Percentiles rank a stretch among this genome's conserved stretches.
Conservation (phyloP, 2,329 filamentous ascomycete genomes). For the Ophiostoma sp. region DNA sequence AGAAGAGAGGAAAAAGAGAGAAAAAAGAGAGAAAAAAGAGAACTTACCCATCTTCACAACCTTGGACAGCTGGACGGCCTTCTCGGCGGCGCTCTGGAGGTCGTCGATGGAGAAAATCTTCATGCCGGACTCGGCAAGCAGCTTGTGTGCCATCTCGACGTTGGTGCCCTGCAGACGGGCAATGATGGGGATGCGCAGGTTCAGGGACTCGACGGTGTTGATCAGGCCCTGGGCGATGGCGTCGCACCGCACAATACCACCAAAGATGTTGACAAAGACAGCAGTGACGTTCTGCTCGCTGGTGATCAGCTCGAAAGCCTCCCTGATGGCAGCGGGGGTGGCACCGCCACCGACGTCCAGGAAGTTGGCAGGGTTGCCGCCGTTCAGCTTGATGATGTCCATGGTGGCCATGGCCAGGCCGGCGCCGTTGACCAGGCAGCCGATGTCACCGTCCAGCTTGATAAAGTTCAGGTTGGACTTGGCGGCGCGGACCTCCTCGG, state of each 20-base stretch:
- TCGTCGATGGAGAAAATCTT: conserved; percentile 99
- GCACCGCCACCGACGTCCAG: conserved; percentile 97
- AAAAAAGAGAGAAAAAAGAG: neutral
- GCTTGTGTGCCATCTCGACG: conserved; percentile 87
- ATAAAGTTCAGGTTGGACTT: conserved; percentile 98
- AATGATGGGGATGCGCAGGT: conserved; percentile 94
- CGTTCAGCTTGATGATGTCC: conserved; percentile 99
- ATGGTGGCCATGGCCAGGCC: conserved; percentile 99
- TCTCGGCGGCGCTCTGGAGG: conserved; percentile 93
- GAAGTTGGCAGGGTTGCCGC: conserved; percentile 94
- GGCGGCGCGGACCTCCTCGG: conserved; percentile 95
- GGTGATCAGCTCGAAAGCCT: conserved; percentile 98
- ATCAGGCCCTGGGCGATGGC: conserved; percentile 95
- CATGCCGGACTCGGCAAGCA: conserved; percentile 92
- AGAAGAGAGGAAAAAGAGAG: neutral
- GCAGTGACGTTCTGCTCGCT: conserved; percentile 96
- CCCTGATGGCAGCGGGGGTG: conserved; percentile 91
- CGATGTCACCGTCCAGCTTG: conserved; percentile 98
- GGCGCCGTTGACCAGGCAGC: conserved; percentile 97
- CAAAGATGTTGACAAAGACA: conserved; percentile 99
- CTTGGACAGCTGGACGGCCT: conserved; percentile 97
- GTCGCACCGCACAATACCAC: conserved; percentile 96
- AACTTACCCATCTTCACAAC: conserved; percentile 92
- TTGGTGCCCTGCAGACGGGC: conserved; percentile 97
- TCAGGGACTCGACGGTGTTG: conserved; percentile 88